Percentiles rank a stretch among this genome's conserved stretches.
Evolutionary conservation across 23 red algal genomes (phyloP).

Genomic region (Agarophyton chilense): DNA sequence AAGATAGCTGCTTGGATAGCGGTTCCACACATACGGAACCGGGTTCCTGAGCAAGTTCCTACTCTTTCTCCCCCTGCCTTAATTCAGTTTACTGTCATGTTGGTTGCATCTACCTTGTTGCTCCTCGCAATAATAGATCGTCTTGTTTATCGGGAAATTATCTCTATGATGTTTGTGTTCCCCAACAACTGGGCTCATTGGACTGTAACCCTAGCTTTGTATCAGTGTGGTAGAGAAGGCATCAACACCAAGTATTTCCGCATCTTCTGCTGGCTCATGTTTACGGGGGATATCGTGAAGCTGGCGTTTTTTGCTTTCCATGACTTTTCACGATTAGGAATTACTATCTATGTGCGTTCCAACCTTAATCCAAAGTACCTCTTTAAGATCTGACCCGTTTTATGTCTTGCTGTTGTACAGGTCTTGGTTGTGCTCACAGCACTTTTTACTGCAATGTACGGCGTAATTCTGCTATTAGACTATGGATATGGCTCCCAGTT

Average conservation of each 20-base stretch:
- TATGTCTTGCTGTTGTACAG: not conserved
- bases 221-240: slow-evolving; percentile 45
- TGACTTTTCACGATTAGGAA: slow-evolving; percentile 78
- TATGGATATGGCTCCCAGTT: slow-evolving; percentile 39
- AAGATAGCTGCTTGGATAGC: slow-evolving; percentile 76
- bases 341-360: slow-evolving; percentile 71
- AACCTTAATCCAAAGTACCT: not conserved
- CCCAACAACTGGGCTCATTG: slow-evolving; percentile 87
- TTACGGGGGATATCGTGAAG: slow-evolving; percentile 86
- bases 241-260: slow-evolving; percentile 54
- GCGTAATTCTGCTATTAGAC: slow-evolving; percentile 49
- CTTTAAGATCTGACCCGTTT: not conserved
- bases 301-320: slow-evolving; percentile 89
- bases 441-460: slow-evolving; percentile 63
- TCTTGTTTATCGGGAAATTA: slow-evolving; percentile 89
- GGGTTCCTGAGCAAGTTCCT: not conserved
- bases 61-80: not conserved
- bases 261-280: slow-evolving; percentile 75
- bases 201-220: slow-evolving; percentile 71
- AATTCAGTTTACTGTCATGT: slow-evolving; percentile 45
- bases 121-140: slow-evolving; percentile 77
- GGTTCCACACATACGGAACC: slow-evolving; percentile 58
- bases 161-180: slow-evolving; percentile 90
- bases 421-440: slow-evolving; percentile 57
- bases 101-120: slow-evolving; percentile 57